Evolutionary conservation across 768 basidiomycete species (phyloP), one percentile per base, ranked within the genome.

Genomic region (Gelatoporia subvermispora): DNA sequence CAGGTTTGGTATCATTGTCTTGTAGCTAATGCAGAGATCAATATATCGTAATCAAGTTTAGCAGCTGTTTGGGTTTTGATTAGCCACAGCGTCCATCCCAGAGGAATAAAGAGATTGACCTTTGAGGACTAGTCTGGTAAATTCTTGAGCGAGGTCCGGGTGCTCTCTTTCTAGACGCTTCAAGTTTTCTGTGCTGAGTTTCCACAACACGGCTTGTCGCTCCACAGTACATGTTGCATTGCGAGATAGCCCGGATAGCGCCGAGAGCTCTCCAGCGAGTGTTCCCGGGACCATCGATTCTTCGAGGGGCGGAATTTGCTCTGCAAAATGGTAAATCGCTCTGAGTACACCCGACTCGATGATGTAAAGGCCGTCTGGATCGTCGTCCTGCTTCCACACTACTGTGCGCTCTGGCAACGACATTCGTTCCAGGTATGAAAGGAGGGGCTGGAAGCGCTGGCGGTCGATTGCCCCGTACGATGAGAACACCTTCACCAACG

Each of bases 271-370:
- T 0, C 95, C 95, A 9, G 94, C 91, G 2, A 97, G 70, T 0
- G 93, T 92, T 2, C 93, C 94, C 3, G 91, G 82, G 0, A 94
- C 90, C 93, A 95, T 95, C 2, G 87, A 89, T 68, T 95, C 93
- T 59, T 88, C 85, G 42, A 92, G 81, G 4, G 68, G 63, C 21
- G 78, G 76, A 5, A 78, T 69, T 54, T 87, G 79, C 42, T 81
- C 81, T 2, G 81, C 81, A 61, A 93, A 94, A 39, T 42, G 50
- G 67, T 97, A 98, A 17, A 76, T 77, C 0, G 94, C 95, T 9
- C 88, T 75, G 25, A 99, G 72, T 25, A 92, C 79, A 8, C 95
- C 95, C 0, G 83, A 77, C 57, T 96, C 85, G 55, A 99, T 83
- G 58, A 98, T 75, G 69, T 94, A 97, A 22, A 97, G 66, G 4